Evolutionary conservation across 2,329 filamentous ascomycete species (phyloP).

Genomic region (Verruconis gallopava): DNA sequence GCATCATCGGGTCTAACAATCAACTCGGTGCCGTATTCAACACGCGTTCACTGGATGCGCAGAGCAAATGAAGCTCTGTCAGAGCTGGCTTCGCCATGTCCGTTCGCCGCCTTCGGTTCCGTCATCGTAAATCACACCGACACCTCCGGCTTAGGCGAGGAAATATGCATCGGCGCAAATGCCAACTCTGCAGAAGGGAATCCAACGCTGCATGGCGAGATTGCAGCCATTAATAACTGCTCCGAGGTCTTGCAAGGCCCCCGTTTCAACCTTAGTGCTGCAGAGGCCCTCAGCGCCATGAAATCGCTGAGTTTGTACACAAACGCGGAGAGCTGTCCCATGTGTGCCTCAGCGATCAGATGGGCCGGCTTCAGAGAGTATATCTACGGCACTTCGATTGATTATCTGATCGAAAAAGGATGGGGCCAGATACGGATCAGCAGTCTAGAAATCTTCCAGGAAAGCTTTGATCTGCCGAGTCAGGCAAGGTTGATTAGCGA

Average conservation of each 20-base stretch:
- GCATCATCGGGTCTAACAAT: constrained; percentile 11
- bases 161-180: constrained; percentile 41
- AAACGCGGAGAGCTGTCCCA: constrained; percentile 44
- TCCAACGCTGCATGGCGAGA: constrained; percentile 43
- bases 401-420: constrained; percentile 32
- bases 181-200: constrained; percentile 32
- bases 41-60: constrained; percentile 40
- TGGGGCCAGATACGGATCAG: constrained; percentile 40
- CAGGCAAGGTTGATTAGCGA: constrained; percentile 30
- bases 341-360: constrained; percentile 44
- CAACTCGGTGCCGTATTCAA: constrained; percentile 25
- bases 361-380: constrained; percentile 44
- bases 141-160: constrained; percentile 26
- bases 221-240: constrained; percentile 43
- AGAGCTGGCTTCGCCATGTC: constrained; percentile 34
- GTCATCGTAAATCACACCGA: constrained; percentile 44
- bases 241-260: constrained; percentile 33
- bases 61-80: constrained; percentile 33
- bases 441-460: constrained; percentile 34
- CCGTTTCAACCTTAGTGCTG: constrained; percentile 29
- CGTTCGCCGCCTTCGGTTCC: constrained; percentile 40
- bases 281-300: constrained; percentile 34
- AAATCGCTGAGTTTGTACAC: constrained; percentile 39
- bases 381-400: constrained; percentile 40
- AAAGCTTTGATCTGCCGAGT: constrained; percentile 25